phyloP scores from a whole-genome alignment of 208 protist species.

The Naegleria lovaniensis region DNA sequence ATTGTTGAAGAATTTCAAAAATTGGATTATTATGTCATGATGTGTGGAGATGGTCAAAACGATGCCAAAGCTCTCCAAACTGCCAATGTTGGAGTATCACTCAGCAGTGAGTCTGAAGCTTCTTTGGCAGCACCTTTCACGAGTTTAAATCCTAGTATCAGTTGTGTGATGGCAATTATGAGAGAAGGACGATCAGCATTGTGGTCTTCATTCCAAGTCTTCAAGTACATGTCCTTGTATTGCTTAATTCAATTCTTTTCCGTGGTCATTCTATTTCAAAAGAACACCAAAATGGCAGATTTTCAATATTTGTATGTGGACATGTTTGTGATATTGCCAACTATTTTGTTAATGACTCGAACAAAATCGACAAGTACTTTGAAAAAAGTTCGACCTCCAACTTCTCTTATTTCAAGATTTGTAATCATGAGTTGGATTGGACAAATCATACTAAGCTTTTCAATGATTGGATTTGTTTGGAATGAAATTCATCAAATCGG shows the following conservation, averaged over 20 bases:
- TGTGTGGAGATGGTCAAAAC: slow-evolving; percentile 62
- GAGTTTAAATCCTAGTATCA: slow-evolving; percentile 24
- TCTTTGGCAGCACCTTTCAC: slow-evolving; percentile 65
- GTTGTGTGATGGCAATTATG: slow-evolving; percentile 19
- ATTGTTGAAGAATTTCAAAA: slow-evolving; percentile 37
- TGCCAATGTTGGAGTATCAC: slow-evolving; percentile 54
- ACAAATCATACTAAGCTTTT: not conserved
- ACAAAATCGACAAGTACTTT: not conserved
- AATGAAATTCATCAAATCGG: not conserved
- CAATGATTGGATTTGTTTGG: not conserved
- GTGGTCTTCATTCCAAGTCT: slow-evolving; percentile 52
- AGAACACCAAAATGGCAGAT: slow-evolving; percentile 40
- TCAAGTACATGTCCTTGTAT: slow-evolving; percentile 64
- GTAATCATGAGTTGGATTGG: not conserved
- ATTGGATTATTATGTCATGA: slow-evolving; percentile 30
- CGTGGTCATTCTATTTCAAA: slow-evolving; percentile 46
- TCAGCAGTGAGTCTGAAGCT: slow-evolving; percentile 49
- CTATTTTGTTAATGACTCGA: not conserved
- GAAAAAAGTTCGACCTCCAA: not conserved
- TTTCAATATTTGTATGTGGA: slow-evolving; percentile 52
- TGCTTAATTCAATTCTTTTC: slow-evolving; percentile 54
- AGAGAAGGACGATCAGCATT: slow-evolving; percentile 49
- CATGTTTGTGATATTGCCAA: slow-evolving; percentile 53
- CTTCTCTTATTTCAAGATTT: not conserved
- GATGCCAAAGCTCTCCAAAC: slow-evolving; percentile 54